Evolutionary conservation across 2,329 filamentous ascomycete species (phyloP), one percentile per base, ranked within the genome.

Genomic region (Ophiosphaerella korrae): DNA sequence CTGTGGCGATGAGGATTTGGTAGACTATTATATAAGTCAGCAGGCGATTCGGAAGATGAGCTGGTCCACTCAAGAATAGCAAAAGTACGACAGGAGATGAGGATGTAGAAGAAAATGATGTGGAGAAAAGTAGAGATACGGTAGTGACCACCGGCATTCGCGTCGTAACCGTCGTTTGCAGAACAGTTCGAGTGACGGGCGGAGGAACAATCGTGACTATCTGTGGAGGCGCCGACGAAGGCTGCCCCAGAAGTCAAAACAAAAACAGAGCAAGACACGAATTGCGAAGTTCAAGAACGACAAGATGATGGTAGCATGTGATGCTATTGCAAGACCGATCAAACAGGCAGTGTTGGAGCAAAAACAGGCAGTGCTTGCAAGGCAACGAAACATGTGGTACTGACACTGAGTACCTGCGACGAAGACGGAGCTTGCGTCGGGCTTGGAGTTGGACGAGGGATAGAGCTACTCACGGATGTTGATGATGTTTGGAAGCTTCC

Each of bases 231-330:
- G 71, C 62, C 64, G 66, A 57, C 50, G 61, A 54, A 54, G 67
- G 67, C 72, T 74, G 57, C 53, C 64, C 57, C 45, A 51, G 45
- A 42, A 60, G 68, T 72, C 67, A 74, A 72, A 70, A 29, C 51
- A 60, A 48, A 50, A 26, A 42, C n/a, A 36, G 48, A 38, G 23
- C 35, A 43, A 41, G 24, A 26, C 24, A 8, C n/a, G 24, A 8
- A 26, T 26, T 5, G 8, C 8, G 24, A 29, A 11, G 26, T 21
- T 21, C 37, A 34, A 41, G 26, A 36, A 40, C 40, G 53, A 44
- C 29, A 33, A 37, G 42, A 26, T 41, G 42, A 26, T 41, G 7
- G 46, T 33, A 34, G 26, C 53, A 31, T 45, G 24, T 31, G 32
- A 7, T 42, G 31, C 23, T 16, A 24, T 47, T 48, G 45, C 45